These are phyloP conservation scores for Scedosporium boydii DNA, from an alignment of 2,329 filamentous ascomycete genomes.

Conservation along the genomic window DNA sequence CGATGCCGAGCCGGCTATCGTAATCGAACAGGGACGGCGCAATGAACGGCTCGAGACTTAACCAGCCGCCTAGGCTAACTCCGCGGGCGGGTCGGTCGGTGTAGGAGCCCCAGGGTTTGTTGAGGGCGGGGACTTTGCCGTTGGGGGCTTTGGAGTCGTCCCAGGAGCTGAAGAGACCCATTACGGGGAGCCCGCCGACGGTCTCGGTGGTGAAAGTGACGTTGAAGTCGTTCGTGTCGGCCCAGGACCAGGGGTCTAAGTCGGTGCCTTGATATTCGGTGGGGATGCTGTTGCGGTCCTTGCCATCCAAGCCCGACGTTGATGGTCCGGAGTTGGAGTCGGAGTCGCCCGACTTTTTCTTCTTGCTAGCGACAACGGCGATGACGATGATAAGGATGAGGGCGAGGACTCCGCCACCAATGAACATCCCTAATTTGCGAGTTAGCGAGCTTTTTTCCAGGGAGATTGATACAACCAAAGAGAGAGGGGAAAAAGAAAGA, in stretches of 20 bases:
- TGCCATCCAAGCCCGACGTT: constrained; percentile 30
- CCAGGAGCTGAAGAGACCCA: constrained; percentile 61
- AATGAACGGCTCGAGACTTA: constrained; percentile 67
- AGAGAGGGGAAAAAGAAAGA: neutral
- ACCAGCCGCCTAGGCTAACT: constrained; percentile 66
- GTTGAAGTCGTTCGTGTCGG: constrained; percentile 63
- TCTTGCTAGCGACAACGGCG: constrained; percentile 50
- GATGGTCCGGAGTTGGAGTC: constrained; percentile 16
- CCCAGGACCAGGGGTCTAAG: constrained; percentile 65
- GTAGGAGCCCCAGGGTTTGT: constrained; percentile 51
- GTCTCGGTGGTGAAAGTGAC: constrained; percentile 61
- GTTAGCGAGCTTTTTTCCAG: constrained; percentile 20
- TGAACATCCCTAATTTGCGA: constrained; percentile 41
- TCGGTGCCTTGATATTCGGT: constrained; percentile 50
- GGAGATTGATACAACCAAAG: neutral
- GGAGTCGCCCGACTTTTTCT: constrained; percentile 9
- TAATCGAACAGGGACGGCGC: constrained; percentile 60
- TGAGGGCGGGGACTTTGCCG: constrained; percentile 52
- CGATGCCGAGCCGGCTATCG: constrained; percentile 23
- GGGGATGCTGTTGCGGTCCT: constrained; percentile 25
- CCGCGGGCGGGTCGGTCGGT: constrained; percentile 57
- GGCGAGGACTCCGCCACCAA: constrained; percentile 42
- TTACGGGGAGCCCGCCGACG: constrained; percentile 58
- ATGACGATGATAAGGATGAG: constrained; percentile 60
- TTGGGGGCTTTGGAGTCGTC: constrained; percentile 58